Base-by-base conservation (phyloP, 176 grass and related monocot species). In the Oryza australiensis region DNA sequence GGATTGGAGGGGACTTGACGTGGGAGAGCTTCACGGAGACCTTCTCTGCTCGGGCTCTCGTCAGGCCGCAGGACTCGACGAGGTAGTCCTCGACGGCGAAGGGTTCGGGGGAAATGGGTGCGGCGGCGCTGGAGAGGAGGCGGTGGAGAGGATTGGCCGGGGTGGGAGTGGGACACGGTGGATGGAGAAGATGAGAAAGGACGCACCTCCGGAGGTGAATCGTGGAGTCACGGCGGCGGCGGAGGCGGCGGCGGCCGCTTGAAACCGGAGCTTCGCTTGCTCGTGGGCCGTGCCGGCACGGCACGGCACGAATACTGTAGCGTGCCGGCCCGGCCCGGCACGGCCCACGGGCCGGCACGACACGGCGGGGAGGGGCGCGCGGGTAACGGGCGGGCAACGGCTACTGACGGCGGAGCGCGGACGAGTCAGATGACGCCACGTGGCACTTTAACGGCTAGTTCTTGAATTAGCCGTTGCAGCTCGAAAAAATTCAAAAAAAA, bases 71-170 rank as follows among this genome's bases (percentile, higher is more conserved):
- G 73, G 53, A 11, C 10, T 64, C 28, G 37, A 67, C 60, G 69
- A 86, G 84, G 69, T 80, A 86, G 32, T 74, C 84, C 23, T 55
- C 60, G 76, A 80, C 76, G 76, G 24, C 60, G 69, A 86, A 74
- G 26, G 68, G 20, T 20, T 41, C 0, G 3, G 72, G 18, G 16
- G 82, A 15, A 9, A 16, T 26, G 38, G 13, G 4, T 23, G 27
- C 15, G 37, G 67, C 12, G 84, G 68, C 48, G 62, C 71, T 14
- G 76, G 68, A 72, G 14, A 71, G 45, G 12, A 73, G 84, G 84
- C 37, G 64, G 37, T 40, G 51, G 28, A 37, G 72, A 15, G 49
- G 28, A 0, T 26, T 8, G 66, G 38, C 2, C n/a, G n/a, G n/a
- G n/a, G 53, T 35, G 46, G 34, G 33, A 8, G 9, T 2, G 41